A percentile compares a stretch with the other conserved stretches of the same genome.
Conservation (phyloP, 1,284 basidiomycete species). For the Apiotrichum akiyoshidainum region DNA sequence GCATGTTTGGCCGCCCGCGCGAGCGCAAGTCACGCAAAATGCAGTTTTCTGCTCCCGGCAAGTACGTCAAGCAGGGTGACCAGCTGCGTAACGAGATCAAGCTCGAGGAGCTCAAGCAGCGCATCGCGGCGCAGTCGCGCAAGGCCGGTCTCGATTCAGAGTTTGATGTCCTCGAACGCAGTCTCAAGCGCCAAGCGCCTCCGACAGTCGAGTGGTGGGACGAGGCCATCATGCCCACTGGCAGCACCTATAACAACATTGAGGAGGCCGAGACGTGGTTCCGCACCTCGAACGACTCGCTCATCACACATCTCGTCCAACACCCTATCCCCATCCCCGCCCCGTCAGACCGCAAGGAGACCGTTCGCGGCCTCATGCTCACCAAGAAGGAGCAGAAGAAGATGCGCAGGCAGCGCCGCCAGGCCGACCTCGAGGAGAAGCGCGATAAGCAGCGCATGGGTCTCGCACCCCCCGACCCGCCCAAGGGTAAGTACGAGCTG, state of each 20-base stretch:
- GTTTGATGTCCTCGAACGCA: slow-evolving; percentile 83
- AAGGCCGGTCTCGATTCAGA: slow-evolving; percentile 92
- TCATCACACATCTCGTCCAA: slow-evolving; percentile 88
- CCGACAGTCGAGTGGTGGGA: slow-evolving; percentile 99
- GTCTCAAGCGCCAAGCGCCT: slow-evolving; percentile 76
- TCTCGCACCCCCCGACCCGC: slow-evolving; percentile 86
- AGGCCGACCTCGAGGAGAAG: slow-evolving; percentile 89
- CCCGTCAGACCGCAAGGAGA: slow-evolving; percentile 72
- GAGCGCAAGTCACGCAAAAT: slow-evolving; percentile 58
- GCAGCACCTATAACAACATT: slow-evolving; percentile 72
- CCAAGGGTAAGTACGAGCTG: slow-evolving; percentile 65
- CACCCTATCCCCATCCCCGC: slow-evolving; percentile 96
- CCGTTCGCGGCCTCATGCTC: slow-evolving; percentile 77
- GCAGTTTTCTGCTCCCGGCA: slow-evolving; percentile 84
- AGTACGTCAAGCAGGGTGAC: slow-evolving; percentile 79
- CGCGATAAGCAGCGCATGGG: slow-evolving; percentile 95
- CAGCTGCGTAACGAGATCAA: slow-evolving; percentile 76
- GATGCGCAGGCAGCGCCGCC: slow-evolving; percentile 82
- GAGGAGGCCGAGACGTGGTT: slow-evolving; percentile 50
- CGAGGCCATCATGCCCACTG: slow-evolving; percentile 70
- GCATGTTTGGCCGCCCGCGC: slow-evolving; percentile 63
- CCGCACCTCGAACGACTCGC: slow-evolving; percentile 66
- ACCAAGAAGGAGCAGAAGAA: slow-evolving; percentile 97
- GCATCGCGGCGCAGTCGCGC: slow-evolving; percentile 84
- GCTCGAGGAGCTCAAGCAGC: slow-evolving; percentile 84